These are phyloP conservation scores for Casuarina glauca DNA, from an alignment of 306 rosid species.

Conservation along the genomic window DNA sequence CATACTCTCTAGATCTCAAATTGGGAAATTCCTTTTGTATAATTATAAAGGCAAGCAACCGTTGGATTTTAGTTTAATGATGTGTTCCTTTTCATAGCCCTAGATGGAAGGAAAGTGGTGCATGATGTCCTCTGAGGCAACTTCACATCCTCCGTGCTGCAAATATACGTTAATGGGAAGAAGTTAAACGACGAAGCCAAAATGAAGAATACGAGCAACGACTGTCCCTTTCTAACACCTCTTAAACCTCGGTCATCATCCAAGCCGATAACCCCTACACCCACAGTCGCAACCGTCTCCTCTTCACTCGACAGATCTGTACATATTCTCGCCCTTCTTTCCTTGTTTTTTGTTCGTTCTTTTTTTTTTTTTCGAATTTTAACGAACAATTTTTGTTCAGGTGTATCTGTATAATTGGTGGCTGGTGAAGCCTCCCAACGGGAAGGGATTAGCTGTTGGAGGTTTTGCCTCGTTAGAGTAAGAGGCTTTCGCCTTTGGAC, in stretches of 20 bases:
- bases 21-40: too few species aligned
- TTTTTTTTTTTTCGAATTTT: not conserved
- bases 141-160: too few species aligned
- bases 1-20: too few species aligned
- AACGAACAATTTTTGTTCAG: constrained; percentile 7
- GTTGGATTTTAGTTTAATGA: too few species aligned
- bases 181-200: not conserved
- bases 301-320: constrained; percentile 32
- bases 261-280: not conserved
- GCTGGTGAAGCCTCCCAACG: constrained; percentile 32
- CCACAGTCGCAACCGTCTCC: constrained; percentile 10
- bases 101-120: too few species aligned
- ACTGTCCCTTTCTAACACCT: constrained; percentile 11
- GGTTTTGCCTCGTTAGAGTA: constrained; percentile 40
- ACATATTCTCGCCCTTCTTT: not conserved
- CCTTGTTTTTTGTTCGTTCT: not conserved
- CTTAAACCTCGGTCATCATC: not conserved
- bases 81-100: too few species aligned
- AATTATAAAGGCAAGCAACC: too few species aligned
- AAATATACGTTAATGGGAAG: too few species aligned
- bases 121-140: too few species aligned
- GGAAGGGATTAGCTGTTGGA: constrained; percentile 41
- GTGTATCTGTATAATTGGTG: constrained; percentile 47
- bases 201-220: constrained; percentile 4
- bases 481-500: constrained; percentile 5